Percentiles rank a stretch among this genome's conserved stretches.
These are phyloP conservation scores for Artemisia argyi DNA, from an alignment of 129 eudicot genomes.

Conservation along the genomic window DNA sequence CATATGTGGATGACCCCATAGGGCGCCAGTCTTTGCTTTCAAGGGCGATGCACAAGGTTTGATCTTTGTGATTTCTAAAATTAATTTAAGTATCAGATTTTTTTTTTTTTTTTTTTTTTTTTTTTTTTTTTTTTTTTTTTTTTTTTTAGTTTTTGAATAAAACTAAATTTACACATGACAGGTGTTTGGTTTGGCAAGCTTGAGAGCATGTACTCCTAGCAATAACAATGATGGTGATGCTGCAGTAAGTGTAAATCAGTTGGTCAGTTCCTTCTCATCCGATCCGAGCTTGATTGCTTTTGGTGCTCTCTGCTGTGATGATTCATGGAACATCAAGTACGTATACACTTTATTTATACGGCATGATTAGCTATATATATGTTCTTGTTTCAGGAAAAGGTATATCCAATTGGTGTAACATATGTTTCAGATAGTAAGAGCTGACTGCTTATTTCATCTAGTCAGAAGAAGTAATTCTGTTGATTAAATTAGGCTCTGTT, in stretches of 20 bases:
- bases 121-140: neutral
- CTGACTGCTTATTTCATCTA: neutral
- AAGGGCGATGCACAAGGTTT: conserved; percentile 96
- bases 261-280: conserved; percentile 94
- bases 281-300: conserved; percentile 97
- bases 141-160: neutral
- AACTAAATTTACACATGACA: conserved; percentile 21
- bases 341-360: neutral
- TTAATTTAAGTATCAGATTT: neutral
- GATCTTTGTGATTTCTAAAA: conserved; percentile 5
- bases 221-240: conserved; percentile 38
- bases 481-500: conserved; percentile 3
- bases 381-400: neutral
- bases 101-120: neutral
- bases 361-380: neutral
- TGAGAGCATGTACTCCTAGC: conserved; percentile 43
- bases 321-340: conserved; percentile 76
- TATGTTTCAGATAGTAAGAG: too few relatives aligned
- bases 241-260: conserved; percentile 72
- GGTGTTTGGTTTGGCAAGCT: conserved; percentile 82
- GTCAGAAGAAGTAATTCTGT: neutral
- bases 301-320: conserved; percentile 87
- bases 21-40: conserved; percentile 92
- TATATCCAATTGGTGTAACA: too few relatives aligned
- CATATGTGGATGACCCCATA: conserved; percentile 91